Evolutionary conservation across 1,284 basidiomycete genomes (phyloP).

Genomic region (Thecaphora thlaspeos): DNA sequence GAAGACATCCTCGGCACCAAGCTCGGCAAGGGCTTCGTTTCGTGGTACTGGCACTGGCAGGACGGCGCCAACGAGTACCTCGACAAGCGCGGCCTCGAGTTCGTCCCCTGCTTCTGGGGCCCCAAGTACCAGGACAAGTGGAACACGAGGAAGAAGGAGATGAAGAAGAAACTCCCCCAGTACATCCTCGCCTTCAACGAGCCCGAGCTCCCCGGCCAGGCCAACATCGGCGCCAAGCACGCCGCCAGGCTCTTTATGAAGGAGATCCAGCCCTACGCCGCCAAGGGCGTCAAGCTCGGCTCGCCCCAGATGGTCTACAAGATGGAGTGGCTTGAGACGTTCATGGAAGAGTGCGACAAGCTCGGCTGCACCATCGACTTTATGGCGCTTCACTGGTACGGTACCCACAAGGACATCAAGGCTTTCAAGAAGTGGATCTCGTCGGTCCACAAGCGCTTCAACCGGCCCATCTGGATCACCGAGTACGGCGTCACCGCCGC

Average conservation of each 20-base stretch:
- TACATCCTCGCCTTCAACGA: constrained; percentile 53
- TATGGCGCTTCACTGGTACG: constrained; percentile 57
- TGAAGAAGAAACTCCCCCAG: constrained; percentile 31
- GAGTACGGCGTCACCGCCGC: constrained; percentile 52
- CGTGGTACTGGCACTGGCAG: constrained; percentile 56
- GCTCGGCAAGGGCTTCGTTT: constrained; percentile 39
- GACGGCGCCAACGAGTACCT: constrained; percentile 24
- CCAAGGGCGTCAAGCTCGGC: constrained; percentile 50
- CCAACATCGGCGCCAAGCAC: constrained; percentile 41
- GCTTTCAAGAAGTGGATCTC: constrained; percentile 44
- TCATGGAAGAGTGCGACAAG: constrained; percentile 48
- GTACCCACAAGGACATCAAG: constrained; percentile 39
- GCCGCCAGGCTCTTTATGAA: constrained; percentile 47
- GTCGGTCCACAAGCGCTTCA: constrained; percentile 39
- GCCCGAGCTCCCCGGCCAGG: constrained; percentile 47
- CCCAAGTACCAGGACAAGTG: constrained; percentile 39
- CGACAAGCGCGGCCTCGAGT: constrained; percentile 29
- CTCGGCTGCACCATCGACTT: constrained; percentile 49
- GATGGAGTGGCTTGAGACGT: constrained; percentile 45
- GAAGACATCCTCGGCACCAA: constrained; percentile 40
- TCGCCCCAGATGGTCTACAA: constrained; percentile 55
- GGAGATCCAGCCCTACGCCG: constrained; percentile 50
- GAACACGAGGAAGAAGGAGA: constrained; percentile 42
- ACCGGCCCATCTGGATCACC: constrained; percentile 53
- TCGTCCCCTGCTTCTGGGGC: constrained; percentile 52